Base-by-base conservation (phyloP, 192 early-diverging fungal species). In the Endogone sp. region DNA sequence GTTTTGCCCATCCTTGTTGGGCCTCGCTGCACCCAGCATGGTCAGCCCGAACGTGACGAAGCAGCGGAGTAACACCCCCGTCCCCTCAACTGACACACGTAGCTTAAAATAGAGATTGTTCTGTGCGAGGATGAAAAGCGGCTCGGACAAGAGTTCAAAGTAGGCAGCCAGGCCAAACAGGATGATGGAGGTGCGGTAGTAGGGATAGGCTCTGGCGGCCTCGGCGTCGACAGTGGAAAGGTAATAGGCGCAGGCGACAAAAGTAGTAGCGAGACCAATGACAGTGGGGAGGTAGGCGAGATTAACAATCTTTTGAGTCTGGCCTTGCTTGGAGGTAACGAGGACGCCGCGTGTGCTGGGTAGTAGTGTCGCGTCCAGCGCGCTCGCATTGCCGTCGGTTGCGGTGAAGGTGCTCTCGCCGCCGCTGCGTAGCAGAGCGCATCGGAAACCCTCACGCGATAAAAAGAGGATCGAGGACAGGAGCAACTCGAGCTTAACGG, bases 401-500 rank as follows among this genome's bases (percentile, higher is more conserved):
- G 68, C 54, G 1, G 55, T 61, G 29, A 23, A 54, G 22, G 54
- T 49, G 59, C 74, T 71, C 30, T 81, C 64, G 25, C 84, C 75
- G 37, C 37, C 37, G 37, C 9, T 16, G 16, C 93, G 85, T 60
- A 94, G 71, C 8, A 93, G 75, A 0, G 89, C 92, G 73, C 81
- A 88, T 29, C 93, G 82, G 56, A 92, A 86, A 29, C 88, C 89
- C 67, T 93, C 92, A 27, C 97, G 79, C 2, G 94, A 95, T 13
- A 99, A 79, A 80, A 99, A 98, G 37, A 98, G 75, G 24, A 98
- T 89, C 0, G 95, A 95, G n/a, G 92, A 88, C 9, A 92, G 82
- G 20, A 96, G 73, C 16, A 99, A 84, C 78, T 99, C 95, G 28
- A 97, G 78, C 37, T 91, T 81, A 11, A 94, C 90, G 2, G 89